Evolutionary conservation across 2,329 filamentous ascomycete genomes (phyloP), one percentile per base, ranked within the genome.

Genomic region (Botrytis medusae): DNA sequence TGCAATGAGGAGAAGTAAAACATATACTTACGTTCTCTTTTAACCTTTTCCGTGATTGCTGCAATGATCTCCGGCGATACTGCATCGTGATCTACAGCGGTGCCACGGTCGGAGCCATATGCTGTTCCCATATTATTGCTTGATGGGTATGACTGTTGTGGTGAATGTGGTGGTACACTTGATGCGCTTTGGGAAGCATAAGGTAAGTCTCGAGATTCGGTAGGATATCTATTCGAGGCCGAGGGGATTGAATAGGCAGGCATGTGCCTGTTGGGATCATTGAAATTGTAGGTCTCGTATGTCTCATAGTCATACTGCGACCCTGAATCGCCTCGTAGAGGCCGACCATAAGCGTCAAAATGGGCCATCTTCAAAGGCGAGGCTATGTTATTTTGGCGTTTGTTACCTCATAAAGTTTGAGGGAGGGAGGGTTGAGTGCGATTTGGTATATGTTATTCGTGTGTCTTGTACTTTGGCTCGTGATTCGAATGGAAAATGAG

Each of bases 21-120:
- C 74, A 63, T 83, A n/a, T 83, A 65, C 84, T 82, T 59, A 82
- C 83, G 77, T 86, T 88, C 76, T 79, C 88, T 87, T 65, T 89
- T 87, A 40, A 89, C 86, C 72, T 83, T 86, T 72, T 86, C 85
- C 2, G 87, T 90, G 76, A 91, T 88, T 74, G 89, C 86, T 65
- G 87, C 86, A 69, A 92, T 85, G 34, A 91, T 82, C 12, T 89
- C 87, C 2, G 89, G 89, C 69, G 89, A 86, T 20, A 91, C 82
- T 57, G 85, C 84, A 73, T 83, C 83, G 14, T 73, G 71, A 29
- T 54, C 69, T 40, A 74, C 32, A 32, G 75, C 62, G 18, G 77
- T 75, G 46, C 65, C 37, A 29, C 72, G 75, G 44, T 75, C 75
- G 37, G 74, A 59, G 42, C 73, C 74, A 60, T 77, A 69, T 46